Evolutionary conservation across 2,329 filamentous ascomycete genomes (phyloP).

Genomic region (Teratosphaeria nubilosa): DNA sequence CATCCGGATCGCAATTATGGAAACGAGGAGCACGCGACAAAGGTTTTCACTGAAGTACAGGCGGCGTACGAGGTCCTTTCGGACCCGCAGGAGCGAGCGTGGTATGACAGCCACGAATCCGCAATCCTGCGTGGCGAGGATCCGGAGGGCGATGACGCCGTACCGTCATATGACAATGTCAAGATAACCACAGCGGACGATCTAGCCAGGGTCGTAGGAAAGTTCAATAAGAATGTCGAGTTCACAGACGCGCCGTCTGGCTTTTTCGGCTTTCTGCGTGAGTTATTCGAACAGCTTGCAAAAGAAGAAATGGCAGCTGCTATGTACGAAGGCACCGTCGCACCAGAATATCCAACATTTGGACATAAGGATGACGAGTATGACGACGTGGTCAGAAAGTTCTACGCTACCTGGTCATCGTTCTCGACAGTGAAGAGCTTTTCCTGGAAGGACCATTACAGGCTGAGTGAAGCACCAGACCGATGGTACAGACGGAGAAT

Average conservation of each 20-base stretch:
- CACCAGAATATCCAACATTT: slow-evolving; percentile 68
- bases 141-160: slow-evolving; percentile 36
- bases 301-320: slow-evolving; percentile 69
- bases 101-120: slow-evolving; percentile 93
- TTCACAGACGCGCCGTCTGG: slow-evolving; percentile 71
- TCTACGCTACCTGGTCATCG: slow-evolving; percentile 70
- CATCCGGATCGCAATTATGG: slow-evolving; percentile 91
- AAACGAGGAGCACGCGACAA: slow-evolving; percentile 73
- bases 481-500: slow-evolving; percentile 70
- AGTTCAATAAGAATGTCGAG: slow-evolving; percentile 66
- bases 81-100: slow-evolving; percentile 87
- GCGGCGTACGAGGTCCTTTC: slow-evolving; percentile 92
- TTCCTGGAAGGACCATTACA: slow-evolving; percentile 79
- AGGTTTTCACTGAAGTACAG: slow-evolving; percentile 82
- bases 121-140: slow-evolving; percentile 65
- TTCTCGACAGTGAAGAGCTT: slow-evolving; percentile 83
- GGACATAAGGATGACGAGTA: slow-evolving; percentile 66
- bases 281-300: slow-evolving; percentile 70
- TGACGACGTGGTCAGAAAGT: slow-evolving; percentile 64
- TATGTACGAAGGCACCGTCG: slow-evolving; percentile 47
- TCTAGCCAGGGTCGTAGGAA: slow-evolving; percentile 65
- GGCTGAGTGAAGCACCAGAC: slow-evolving; percentile 77
- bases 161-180: slow-evolving; percentile 58
- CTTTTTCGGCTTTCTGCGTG: slow-evolving; percentile 72
- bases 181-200: slow-evolving; percentile 72